Evolutionary conservation across 177 flowering plant species (phyloP).

Genomic region (Vitis hybrid): DNA sequence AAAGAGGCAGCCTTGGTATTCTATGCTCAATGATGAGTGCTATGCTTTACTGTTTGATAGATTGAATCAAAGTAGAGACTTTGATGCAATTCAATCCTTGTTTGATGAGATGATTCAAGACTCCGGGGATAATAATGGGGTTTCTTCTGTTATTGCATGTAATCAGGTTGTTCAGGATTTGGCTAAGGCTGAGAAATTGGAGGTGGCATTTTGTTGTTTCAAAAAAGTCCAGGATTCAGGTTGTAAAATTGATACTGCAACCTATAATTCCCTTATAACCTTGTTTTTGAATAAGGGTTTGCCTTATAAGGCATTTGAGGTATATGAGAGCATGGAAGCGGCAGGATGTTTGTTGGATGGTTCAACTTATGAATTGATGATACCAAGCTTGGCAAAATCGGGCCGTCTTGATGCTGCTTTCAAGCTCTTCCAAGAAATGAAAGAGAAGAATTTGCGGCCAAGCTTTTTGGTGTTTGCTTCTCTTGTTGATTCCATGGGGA

Average conservation of each 20-base stretch:
- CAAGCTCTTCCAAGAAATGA: conserved; percentile 94
- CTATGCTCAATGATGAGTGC: conserved; percentile 50
- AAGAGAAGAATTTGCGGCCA: conserved; percentile 59
- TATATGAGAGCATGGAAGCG: conserved; percentile 82
- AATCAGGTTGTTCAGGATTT: conserved; percentile 79
- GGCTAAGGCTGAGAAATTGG: conserved; percentile 89
- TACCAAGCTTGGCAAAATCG: conserved; percentile 86
- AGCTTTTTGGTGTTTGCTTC: conserved; percentile 56
- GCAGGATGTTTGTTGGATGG: conserved; percentile 59
- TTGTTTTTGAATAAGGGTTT: conserved; percentile 81
- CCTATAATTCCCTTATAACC: conserved; percentile 73
- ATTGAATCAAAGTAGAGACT: conserved; percentile 63
- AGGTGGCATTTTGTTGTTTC: conserved; percentile 85
- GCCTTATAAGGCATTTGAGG: conserved; percentile 95
- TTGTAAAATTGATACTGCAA: conserved; percentile 63
- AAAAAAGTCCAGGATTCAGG: conserved; percentile 73
- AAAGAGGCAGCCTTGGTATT: conserved; percentile 86
- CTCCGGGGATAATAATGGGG: conserved; percentile 23
- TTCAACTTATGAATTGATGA: conserved; percentile 86
- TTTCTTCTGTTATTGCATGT: conserved; percentile 44
- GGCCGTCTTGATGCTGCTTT: conserved; percentile 95
- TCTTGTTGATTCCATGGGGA: conserved; percentile 94
- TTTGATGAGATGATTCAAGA: conserved; percentile 87
- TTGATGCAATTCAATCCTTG: conserved; percentile 66
- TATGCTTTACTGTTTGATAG: conserved; percentile 63